Evolutionary conservation across 805 yeast genomes (phyloP).

Genomic region (Wickerhamiella musiphila): DNA sequence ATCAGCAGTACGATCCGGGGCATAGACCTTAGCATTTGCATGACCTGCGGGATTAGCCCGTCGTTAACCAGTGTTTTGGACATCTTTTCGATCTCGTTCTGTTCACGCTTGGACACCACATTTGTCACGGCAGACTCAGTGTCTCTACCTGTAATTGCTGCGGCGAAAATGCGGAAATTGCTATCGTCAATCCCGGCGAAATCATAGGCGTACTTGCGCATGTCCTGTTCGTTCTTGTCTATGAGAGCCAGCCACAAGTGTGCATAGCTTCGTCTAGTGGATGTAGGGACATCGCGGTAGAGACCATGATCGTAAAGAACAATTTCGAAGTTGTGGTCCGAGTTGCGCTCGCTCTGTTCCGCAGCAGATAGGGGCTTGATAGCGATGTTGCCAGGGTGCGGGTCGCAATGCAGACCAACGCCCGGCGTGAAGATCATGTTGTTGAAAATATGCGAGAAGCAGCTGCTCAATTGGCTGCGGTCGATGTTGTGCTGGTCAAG

Average conservation of each 20-base stretch:
- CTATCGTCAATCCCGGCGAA: constrained; percentile 67
- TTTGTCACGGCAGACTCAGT: constrained; percentile 55
- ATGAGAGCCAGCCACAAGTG: constrained; percentile 83
- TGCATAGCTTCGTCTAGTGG: constrained; percentile 67
- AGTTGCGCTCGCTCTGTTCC: constrained; percentile 16
- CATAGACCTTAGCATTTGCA: constrained; percentile 58
- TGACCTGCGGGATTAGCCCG: constrained; percentile 52
- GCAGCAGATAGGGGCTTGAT: constrained; percentile 31
- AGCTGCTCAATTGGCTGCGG: constrained; percentile 61
- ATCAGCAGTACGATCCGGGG: constrained; percentile 78
- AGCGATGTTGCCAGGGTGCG: constrained; percentile 94
- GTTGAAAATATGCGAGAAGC: constrained; percentile 80
- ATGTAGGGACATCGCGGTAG: constrained; percentile 65
- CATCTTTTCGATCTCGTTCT: constrained; percentile 53
- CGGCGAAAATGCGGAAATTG: constrained; percentile 70
- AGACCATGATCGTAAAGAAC: constrained; percentile 89
- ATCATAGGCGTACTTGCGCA: constrained; percentile 56
- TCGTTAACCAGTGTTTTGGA: constrained; percentile 36
- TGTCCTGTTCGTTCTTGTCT: constrained; percentile 44
- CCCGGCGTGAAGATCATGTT: constrained; percentile 89
- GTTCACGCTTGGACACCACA: constrained; percentile 34
- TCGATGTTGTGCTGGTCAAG: constrained; percentile 47
- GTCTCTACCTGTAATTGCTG: constrained; percentile 91
- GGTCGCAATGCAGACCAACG: constrained; percentile 91
- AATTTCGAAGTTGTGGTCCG: constrained; percentile 70